Conservation (phyloP, 345 rosid genomes). For the Clausena lansium region DNA sequence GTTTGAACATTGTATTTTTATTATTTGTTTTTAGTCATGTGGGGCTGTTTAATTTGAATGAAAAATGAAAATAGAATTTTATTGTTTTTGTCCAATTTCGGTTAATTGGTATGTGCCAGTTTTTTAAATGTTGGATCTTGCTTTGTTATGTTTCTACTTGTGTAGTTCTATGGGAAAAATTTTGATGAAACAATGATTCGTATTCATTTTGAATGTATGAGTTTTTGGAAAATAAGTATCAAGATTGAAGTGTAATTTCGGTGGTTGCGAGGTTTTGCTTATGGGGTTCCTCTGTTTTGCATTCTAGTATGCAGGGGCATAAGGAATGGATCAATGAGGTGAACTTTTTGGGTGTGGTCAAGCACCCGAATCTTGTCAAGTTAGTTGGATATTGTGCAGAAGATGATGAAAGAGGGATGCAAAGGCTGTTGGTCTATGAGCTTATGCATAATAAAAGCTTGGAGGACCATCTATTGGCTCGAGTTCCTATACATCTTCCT, state of each 20-base stretch:
- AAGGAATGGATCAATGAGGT: conserved; percentile 99
- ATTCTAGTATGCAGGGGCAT: conserved; percentile 91
- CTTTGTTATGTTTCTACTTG: not conserved
- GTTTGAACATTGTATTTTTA: not conserved
- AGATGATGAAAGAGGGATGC: conserved; percentile 94
- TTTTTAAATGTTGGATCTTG: not conserved
- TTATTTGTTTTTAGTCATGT: not conserved
- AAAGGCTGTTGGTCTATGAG: conserved; percentile 81
- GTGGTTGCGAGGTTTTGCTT: conserved; percentile 11
- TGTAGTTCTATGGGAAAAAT: not conserved
- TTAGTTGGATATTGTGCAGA: conserved; percentile 92
- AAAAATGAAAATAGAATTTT: not conserved
- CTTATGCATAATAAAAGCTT: conserved; percentile 88
- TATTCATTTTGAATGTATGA: not conserved
- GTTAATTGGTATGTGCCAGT: not conserved
- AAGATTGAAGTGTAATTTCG: not conserved
- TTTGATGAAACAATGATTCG: not conserved
- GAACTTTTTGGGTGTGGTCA: conserved; percentile 81
- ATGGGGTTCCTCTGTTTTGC: conserved; percentile 33
- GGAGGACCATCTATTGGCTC: conserved; percentile 76
- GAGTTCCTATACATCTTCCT: conserved; percentile 47
- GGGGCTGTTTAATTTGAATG: not conserved
- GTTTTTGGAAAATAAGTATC: not conserved
- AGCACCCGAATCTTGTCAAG: conserved; percentile 92
- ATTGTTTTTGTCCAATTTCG: not conserved